Conservation (phyloP, 2,329 filamentous ascomycete genomes). For the Sclerotinia spermophila region DNA sequence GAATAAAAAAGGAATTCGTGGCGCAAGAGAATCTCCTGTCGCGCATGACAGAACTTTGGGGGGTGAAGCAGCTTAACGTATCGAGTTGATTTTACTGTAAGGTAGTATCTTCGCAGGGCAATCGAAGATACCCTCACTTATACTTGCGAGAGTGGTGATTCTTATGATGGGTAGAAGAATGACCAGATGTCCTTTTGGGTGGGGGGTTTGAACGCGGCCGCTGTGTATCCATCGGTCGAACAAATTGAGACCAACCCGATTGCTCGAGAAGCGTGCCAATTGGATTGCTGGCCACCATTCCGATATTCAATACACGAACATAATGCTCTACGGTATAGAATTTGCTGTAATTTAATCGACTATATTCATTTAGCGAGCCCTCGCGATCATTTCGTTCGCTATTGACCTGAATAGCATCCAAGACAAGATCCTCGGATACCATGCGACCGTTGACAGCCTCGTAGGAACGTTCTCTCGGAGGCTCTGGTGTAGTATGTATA, state of each 20-base stretch:
- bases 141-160: too few species aligned
- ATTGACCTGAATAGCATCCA: slow-evolving; percentile 26
- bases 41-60: not conserved
- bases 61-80: not conserved
- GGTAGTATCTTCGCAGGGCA: not conserved
- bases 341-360: slow-evolving; percentile 32
- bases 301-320: slow-evolving; percentile 26
- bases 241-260: not conserved
- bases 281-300: slow-evolving; percentile 13
- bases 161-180: not conserved
- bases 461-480: not conserved
- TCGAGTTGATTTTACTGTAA: not conserved
- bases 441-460: rapidly evolving
- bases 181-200: not conserved
- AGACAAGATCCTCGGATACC: slow-evolving; percentile 22
- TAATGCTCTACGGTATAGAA: slow-evolving; percentile 31
- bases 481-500: not conserved
- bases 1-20: not conserved
- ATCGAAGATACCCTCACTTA: not conserved
- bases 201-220: not conserved
- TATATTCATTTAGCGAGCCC: not conserved
- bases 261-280: not conserved
- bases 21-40: not conserved
- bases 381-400: slow-evolving; percentile 8
- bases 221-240: not conserved